Base-by-base conservation (phyloP, 768 basidiomycete species). In the Serendipita indica region DNA sequence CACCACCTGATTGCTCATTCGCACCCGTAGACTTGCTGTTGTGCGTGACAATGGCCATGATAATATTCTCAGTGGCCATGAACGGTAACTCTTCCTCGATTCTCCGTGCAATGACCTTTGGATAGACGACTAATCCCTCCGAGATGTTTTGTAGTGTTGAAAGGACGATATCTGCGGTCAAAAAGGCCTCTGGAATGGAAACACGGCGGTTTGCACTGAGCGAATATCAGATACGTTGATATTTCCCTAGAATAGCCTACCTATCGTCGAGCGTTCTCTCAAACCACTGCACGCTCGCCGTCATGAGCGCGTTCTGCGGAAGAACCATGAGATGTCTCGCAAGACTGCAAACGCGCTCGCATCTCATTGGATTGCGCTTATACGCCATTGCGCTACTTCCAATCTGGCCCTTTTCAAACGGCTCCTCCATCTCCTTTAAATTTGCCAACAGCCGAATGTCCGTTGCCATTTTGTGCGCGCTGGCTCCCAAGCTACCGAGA, bases 11-110 rank as follows among this genome's bases (percentile, higher is more conserved):
- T 22, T 18, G 1, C 22, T 54, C 49, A 32, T 10, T 27, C 10
- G 30, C 49, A 54, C 10, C 22, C 3, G 22, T n/a, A 7, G 49
- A 10, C 10, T 18, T 54, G 10, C 20, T 27, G 30, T 74, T 54
- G 22, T 54, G 49, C 10, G 49, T 96, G 62, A 98, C 96, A 39
- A 99, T 81, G 1, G 91, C 91, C 96, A 99, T 98, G 72, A 98
- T 98, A 71, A 99, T 79, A 70, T 99, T 99, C 72, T 99, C 96
- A 1, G 96, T 99, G 3, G 94, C 92, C 96, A 99, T 98, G 79
- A 98, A 98, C 0, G 96, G 96, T 33, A 99, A 78, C 70, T 99
- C 96, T 69, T 97, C 89, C 2, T 82, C 71, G 69, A 99, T 93
- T 34, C 90, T 83, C 39, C 91, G 81, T 7, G 79, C 89, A 63